Evolutionary conservation across 192 early-diverging fungal genomes (phyloP), one percentile per base, ranked within the genome.

Genomic region (Spinellus fusiger): DNA sequence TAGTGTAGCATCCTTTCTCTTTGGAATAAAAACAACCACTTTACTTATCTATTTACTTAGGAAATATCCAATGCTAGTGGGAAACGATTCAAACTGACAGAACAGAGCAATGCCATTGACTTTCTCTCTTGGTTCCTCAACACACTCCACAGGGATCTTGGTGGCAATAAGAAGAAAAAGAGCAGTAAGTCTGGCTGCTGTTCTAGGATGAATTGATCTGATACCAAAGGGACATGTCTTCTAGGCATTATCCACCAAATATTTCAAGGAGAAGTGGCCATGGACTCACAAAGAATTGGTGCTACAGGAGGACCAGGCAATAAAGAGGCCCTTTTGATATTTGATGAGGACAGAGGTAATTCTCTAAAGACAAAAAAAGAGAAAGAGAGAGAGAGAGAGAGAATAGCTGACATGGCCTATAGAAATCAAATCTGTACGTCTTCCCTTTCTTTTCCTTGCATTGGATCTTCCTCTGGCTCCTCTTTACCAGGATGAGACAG

Each of bases 41-140:
- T 51, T 47, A n/a, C 25, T 25, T 28, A 50, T 34, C 49, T 53
- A 34, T 23, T 61, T 22, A 1, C 22, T 0, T 34, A 85, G 81
- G 96, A 96, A 78, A 84, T 95, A 15, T 82, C 84, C 3, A 90
- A 84, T 59, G 84, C 90, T 1, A 93, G 90, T 68, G 79, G 84
- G 16, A 84, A 88, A 46, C 70, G 80, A 46, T 98, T 96, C 69
- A 80, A 82, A 33, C 69, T 96, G 20, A 88, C 86, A 3, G 76
- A 81, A 44, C 90, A 93, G 62, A 78, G 83, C 18, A 95, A 98
- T 70, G 85, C 91, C 1, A 81, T 93, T 46, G 92, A 93, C 8
- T 89, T 97, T 57, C 65, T 96, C 4, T 82, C 85, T 5, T 98
- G 96, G 96, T 85, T 97, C 40, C 75, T 98, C 44, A 97, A 98